Conservation (phyloP, 2,329 filamentous ascomycete species). For the Colletotrichum navitas region DNA sequence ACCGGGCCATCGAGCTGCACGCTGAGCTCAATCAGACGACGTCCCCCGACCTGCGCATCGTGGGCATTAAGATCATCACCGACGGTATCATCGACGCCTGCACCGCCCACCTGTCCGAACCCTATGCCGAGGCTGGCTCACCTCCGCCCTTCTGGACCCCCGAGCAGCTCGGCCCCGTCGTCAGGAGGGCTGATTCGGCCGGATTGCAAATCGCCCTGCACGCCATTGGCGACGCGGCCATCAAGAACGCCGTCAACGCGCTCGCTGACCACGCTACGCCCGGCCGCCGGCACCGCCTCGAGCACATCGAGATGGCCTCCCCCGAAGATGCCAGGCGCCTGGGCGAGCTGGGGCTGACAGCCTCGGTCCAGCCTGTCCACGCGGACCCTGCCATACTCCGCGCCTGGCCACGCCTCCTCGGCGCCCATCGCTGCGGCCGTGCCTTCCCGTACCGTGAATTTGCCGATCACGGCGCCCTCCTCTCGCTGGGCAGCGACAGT, state of each 20-base stretch:
- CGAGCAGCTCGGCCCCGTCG: constrained; percentile 62
- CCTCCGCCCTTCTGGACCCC: constrained; percentile 64
- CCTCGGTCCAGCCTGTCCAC: constrained; percentile 63
- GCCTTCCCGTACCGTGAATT: constrained; percentile 71
- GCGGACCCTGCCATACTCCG: constrained; percentile 66
- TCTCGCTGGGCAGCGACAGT: constrained; percentile 65
- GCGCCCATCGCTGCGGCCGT: constrained; percentile 60
- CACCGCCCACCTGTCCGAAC: constrained; percentile 66
- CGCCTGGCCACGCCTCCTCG: constrained; percentile 67
- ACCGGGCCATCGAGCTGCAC: constrained; percentile 61
- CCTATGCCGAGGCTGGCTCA: constrained; percentile 61
- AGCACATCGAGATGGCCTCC: constrained; percentile 68
- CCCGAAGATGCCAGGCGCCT: constrained; percentile 63
- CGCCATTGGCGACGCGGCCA: constrained; percentile 68
- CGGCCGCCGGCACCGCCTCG: constrained; percentile 65
- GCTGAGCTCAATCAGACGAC: constrained; percentile 50
- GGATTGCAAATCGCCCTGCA: constrained; percentile 68
- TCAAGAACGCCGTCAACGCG: constrained; percentile 63
- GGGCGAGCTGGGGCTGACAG: constrained; percentile 64
- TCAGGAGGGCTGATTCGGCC: constrained; percentile 60
- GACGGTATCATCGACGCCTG: constrained; percentile 71
- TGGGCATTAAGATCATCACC: constrained; percentile 70
- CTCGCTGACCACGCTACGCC: constrained; percentile 54
- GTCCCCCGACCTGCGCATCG: constrained; percentile 57
- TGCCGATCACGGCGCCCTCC: constrained; percentile 59